Conservation (phyloP, 108 stramenopile genomes). For the Tribonema minus region DNA sequence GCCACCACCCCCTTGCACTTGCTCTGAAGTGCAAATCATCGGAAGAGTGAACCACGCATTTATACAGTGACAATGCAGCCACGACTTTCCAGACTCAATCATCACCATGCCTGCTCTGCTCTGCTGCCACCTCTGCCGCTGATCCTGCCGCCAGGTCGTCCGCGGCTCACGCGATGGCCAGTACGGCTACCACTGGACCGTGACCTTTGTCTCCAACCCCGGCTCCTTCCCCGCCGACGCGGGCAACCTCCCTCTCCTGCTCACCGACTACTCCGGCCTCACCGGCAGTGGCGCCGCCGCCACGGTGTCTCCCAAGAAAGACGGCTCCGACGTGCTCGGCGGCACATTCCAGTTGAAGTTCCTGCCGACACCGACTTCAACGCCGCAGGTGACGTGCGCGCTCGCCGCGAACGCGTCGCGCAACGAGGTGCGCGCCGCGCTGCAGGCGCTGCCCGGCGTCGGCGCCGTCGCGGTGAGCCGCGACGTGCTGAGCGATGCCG, state of each 20-base stretch:
- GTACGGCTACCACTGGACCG: constrained; percentile 68
- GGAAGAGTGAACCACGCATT: background rate
- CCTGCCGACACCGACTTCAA: too few species aligned
- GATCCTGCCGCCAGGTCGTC: background rate
- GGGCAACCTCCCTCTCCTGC: constrained; percentile 59
- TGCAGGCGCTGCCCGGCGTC: constrained; percentile 63
- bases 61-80: background rate
- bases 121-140: background rate
- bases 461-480: constrained; percentile 65
- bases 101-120: background rate
- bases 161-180: constrained; percentile 52
- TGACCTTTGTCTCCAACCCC: constrained; percentile 73
- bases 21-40: background rate
- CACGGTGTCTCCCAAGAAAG: constrained; percentile 8
- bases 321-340: constrained; percentile 49
- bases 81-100: background rate
- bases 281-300: constrained; percentile 10
- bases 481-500: constrained; percentile 47
- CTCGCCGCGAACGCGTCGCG: background rate
- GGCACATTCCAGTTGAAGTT: constrained; percentile 65
- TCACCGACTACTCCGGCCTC: constrained; percentile 41
- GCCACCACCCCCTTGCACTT: background rate
- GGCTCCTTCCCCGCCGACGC: constrained; percentile 70
- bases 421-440: constrained; percentile 53
- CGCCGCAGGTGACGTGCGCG: background rate